Evolutionary conservation across 345 rosid genomes (phyloP), one percentile per base, ranked within the genome.

Genomic region (Sapria himalayana): DNA sequence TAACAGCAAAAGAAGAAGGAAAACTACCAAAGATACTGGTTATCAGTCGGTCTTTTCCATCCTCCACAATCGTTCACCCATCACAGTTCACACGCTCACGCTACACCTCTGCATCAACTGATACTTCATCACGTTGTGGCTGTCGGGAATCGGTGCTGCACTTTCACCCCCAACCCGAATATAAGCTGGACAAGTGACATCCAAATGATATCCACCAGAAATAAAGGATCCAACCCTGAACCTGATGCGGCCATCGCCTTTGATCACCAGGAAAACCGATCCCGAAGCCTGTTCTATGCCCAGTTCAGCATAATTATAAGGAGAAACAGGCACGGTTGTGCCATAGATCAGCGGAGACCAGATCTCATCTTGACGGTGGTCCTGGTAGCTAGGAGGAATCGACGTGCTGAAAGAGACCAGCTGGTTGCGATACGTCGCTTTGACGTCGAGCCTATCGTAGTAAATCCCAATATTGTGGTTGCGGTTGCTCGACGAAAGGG

Each of bases 321-420:
- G 99, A 0, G 96, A 69, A 6, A 91, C 60, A 0, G 99, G 93
- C 29, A 91, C 85, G 10, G 33, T 35, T 14, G 52, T 68, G 2
- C 99, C 99, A 35, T 17, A 64, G 2, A 91, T 25, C 15, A 67
- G 61, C 1, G 99, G 99, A 0, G 99, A 84, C 99, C 99, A 84
- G 25, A 91, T 50, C 57, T 66, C 42, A 38, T 49, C 29, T 1
- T 84, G 93, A 18, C 71, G 66, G 55, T 72, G 80, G 3, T 72
- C 72, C 36, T 71, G 74, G 42, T 82, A 89, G 11, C 63, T 59
- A 0, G 72, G 48, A 1, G 67, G 81, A 32, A 89, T 43, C 12
- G 46, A 3, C 4, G 86, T 62, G 0, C 67, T 75, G 51, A 52
- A 65, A 32, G 93, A 79, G 61, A 89, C 71, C 47, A 82, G 95